Percentiles rank a stretch among this genome's conserved stretches.
phyloP scores from a whole-genome alignment of 805 yeast genomes.

The Candida insectalens region DNA sequence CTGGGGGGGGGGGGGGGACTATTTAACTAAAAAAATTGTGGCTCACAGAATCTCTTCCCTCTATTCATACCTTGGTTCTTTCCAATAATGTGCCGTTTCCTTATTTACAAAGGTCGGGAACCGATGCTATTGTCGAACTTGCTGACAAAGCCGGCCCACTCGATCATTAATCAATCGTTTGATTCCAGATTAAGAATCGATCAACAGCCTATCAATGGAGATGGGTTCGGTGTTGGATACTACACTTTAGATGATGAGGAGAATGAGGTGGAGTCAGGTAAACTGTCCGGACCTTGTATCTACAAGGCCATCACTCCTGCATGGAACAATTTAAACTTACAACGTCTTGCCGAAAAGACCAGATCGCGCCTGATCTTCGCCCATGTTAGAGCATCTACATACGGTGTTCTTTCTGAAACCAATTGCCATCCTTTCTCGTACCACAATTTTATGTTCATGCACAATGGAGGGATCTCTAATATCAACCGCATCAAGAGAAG shows the following conservation, averaged over 20 bases:
- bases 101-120: conserved; percentile 87
- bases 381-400: conserved; percentile 92
- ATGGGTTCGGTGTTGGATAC: conserved; percentile 97
- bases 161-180: conserved; percentile 92
- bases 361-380: conserved; percentile 80
- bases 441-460: conserved; percentile 91
- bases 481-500: conserved; percentile 66
- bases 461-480: conserved; percentile 82
- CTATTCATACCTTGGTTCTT: too few species aligned
- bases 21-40: too few species aligned
- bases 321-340: conserved; percentile 91
- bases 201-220: conserved; percentile 91
- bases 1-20: too few species aligned
- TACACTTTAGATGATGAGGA: conserved; percentile 50
- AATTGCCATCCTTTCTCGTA: conserved; percentile 95
- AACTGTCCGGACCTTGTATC: conserved; percentile 59
- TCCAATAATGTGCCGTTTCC: conserved; percentile 72
- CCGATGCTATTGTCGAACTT: conserved; percentile 79
- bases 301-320: conserved; percentile 96
- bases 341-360: conserved; percentile 80
- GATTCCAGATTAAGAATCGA: conserved; percentile 85
- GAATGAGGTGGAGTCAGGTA: conserved; percentile 6
- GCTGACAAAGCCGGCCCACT: conserved; percentile 91
- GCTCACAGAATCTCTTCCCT: too few species aligned
- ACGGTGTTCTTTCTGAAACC: conserved; percentile 89